These are phyloP conservation scores for Tylopilus rubrobrunneus DNA, from an alignment of 768 basidiomycete species.

Conservation along the genomic window DNA sequence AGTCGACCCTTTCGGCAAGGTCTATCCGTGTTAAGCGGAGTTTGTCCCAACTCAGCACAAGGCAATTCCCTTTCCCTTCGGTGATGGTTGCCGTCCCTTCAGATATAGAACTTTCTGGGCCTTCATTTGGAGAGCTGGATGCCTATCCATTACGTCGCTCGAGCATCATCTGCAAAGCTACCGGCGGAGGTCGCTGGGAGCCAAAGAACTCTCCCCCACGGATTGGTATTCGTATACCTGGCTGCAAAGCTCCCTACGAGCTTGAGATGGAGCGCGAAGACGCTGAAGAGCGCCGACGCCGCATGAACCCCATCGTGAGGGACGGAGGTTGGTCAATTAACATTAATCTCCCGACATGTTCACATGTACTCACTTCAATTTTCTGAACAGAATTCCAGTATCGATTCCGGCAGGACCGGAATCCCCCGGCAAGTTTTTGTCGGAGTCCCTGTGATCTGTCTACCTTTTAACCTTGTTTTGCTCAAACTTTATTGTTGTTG, in stretches of 20 bases:
- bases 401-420: slow-evolving; percentile 49
- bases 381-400: slow-evolving; percentile 55
- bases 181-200: slow-evolving; percentile 78
- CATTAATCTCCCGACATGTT: not conserved
- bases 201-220: slow-evolving; percentile 50
- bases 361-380: slow-evolving; percentile 3
- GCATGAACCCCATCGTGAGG: slow-evolving; percentile 59
- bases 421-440: slow-evolving; percentile 39
- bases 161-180: slow-evolving; percentile 69
- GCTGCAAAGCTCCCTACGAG: slow-evolving; percentile 65
- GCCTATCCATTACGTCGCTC: slow-evolving; percentile 70
- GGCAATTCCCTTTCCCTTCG: slow-evolving; percentile 26
- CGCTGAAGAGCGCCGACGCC: slow-evolving; percentile 44
- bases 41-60: slow-evolving; percentile 27
- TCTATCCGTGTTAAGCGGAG: slow-evolving; percentile 23
- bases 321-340: slow-evolving; percentile 49
- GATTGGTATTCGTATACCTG: slow-evolving; percentile 53
- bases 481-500: slow-evolving; percentile 25
- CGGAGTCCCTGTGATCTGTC: slow-evolving; percentile 51
- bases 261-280: slow-evolving; percentile 68
- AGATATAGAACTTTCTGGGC: slow-evolving; percentile 34
- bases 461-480: slow-evolving; percentile 44
- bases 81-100: slow-evolving; percentile 14
- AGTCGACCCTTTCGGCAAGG: slow-evolving; percentile 17
- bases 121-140: slow-evolving; percentile 65